Evolutionary conservation across 495 filamentous ascomycete genomes (phyloP), one percentile per base, ranked within the genome.

Genomic region (Aspergillus conjunctus): DNA sequence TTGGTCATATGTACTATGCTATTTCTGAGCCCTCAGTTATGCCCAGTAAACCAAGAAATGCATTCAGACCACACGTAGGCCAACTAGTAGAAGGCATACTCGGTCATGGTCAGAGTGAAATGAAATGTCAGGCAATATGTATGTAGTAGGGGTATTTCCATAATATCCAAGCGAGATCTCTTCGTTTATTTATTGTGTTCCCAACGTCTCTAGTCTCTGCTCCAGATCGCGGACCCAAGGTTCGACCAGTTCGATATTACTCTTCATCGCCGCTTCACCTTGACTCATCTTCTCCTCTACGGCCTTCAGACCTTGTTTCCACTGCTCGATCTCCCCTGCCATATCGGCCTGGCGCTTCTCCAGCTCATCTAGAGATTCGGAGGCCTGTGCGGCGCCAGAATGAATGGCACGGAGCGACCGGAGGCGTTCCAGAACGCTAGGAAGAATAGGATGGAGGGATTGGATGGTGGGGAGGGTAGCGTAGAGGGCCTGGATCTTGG

Each of bases 401-500:
- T 99, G 94, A 34, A 97, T 88, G 21, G 87, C 84, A 59, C 91
- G 83, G 50, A 99, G 79, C 9, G 90, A 93, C 41, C 92, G 81
- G 41, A 99, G 77, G 17, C 95, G 83, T 68, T 97, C 91, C 4
- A 99, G 80, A 21, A 97, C 79, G 5, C 90, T 84, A 8, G 95
- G 95, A 12, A 99, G 79, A 21, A 96, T 75, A 7, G 95, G 94
- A 4, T 90, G 82, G 14, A 98, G 78, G 56, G 83, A 90, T 73
- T 97, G 91, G 62, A 99, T 95, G 11, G 91, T 93, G 7, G 91
- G 87, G 6, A 99, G 81, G 15, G 91, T 91, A 2, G 88, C 88
- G 72, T 97, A 98, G 3, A 99, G 83, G 3, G 93, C 92, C 66
- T 96, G 93, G 70, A 98, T 89, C 71, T 96, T 96, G 43, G 91